These are phyloP conservation scores for Neofusicoccum kwambonambiense DNA, from an alignment of 2,329 filamentous ascomycete genomes.

Conservation along the genomic window DNA sequence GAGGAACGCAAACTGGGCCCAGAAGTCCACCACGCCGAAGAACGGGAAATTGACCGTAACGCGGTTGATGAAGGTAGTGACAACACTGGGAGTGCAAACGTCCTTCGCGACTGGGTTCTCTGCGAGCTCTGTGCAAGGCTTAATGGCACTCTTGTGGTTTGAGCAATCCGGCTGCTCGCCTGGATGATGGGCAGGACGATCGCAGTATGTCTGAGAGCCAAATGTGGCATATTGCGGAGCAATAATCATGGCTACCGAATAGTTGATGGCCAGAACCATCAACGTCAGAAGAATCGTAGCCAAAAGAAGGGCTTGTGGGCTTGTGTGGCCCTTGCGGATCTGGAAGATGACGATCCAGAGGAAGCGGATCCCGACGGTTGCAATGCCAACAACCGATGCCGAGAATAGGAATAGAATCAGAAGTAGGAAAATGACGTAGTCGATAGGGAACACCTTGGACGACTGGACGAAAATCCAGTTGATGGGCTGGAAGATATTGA, in stretches of 20 bases:
- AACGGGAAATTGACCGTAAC: conserved; percentile 93
- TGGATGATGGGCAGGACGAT: conserved; percentile 62
- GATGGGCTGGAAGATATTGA: conserved; percentile 91
- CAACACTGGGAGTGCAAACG: conserved; percentile 87
- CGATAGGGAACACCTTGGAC: conserved; percentile 81
- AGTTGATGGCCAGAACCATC: conserved; percentile 88
- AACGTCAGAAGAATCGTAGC: conserved; percentile 88
- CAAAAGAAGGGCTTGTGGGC: conserved; percentile 86
- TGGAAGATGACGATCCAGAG: conserved; percentile 93
- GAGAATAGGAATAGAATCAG: conserved; percentile 85
- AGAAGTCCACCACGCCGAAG: conserved; percentile 90
- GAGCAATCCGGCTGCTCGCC: conserved; percentile 74
- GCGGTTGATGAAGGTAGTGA: conserved; percentile 90
- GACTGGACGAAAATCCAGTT: conserved; percentile 86
- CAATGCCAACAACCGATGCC: conserved; percentile 82
- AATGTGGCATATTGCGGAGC: conserved; percentile 94
- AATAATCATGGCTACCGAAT: conserved; percentile 87
- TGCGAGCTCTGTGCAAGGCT: conserved; percentile 76
- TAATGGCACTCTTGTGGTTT: conserved; percentile 67
- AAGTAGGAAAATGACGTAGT: conserved; percentile 86
- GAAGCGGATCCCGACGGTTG: conserved; percentile 88
- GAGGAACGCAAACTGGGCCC: conserved; percentile 92
- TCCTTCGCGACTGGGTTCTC: conserved; percentile 68
- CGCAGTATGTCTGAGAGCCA: conserved; percentile 92
- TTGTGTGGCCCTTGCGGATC: conserved; percentile 83